Evolutionary conservation across 257 asterid species (phyloP), one percentile per base, ranked within the genome.

Genomic region (Solanum ossicruentum): DNA sequence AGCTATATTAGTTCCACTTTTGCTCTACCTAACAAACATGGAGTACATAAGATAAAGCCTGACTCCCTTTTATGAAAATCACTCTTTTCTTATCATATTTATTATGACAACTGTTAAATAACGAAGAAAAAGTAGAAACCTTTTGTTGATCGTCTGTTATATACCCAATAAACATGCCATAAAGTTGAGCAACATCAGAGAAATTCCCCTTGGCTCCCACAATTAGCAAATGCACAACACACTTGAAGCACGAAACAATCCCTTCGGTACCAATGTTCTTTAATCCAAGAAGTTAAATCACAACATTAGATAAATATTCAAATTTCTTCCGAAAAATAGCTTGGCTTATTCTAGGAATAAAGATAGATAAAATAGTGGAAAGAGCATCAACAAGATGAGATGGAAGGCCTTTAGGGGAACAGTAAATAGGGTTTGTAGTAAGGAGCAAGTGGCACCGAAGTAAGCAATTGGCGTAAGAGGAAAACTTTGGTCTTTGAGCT

Each of bases 401-500:
- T 0, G 94, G 87, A 16, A 93, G 86, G 12, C 88, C 95, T 51
- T 84, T 21, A 51, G 85, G 86, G 83, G 85, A 45, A 3, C 87
- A 4, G 92, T 81, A 13, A 85, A 88, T 60, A 94, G 89, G 86
- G 93, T 91, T 63, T 91, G 90, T 23, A 96, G 92, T 56, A 98
- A 91, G 58, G 95, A 91, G 82, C 93, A 94, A 4, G 98, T 92
- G 84, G 94, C 94, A 55, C 97, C 95, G 83, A 96, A 96, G 88
- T 96, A 96, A 28, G 96, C 61, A 61, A 92, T 23, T 36, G 95
- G 94, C 2, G 90, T 90, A 78, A 91, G 92, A 23, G 95, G 93
- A 28, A 87, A 89, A 85, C 87, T 88, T 51, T 91, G 94, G 83
- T 96, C 98, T 67, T 87, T 91, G 28, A 96, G 88, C 85, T 91